phyloP scores from a whole-genome alignment of 345 rosid species.

The Eucalyptus pumila region DNA sequence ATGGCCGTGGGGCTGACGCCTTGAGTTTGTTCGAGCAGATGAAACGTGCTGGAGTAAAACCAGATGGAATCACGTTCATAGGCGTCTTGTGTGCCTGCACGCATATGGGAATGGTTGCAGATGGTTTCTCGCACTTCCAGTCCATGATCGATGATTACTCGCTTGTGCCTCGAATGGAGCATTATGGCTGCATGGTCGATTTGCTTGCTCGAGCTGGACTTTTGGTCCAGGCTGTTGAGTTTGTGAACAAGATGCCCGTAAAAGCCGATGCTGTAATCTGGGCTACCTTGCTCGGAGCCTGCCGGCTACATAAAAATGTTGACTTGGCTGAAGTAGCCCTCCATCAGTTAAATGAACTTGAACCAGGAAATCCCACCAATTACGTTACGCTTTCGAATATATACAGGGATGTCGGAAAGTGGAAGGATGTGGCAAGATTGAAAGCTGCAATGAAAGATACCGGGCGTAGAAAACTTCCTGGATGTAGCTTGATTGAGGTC shows the following conservation, averaged over 20 bases:
- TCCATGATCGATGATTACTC: slow-evolving; percentile 55
- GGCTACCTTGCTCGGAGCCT: slow-evolving; percentile 73
- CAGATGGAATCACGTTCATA: slow-evolving; percentile 68
- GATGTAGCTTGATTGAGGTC: slow-evolving; percentile 69
- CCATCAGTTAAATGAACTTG: slow-evolving; percentile 41
- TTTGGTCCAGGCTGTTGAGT: slow-evolving; percentile 56
- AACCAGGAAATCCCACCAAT: slow-evolving; percentile 66
- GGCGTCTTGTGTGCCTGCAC: slow-evolving; percentile 61
- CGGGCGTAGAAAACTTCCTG: slow-evolving; percentile 60
- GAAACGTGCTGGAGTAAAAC: slow-evolving; percentile 34
- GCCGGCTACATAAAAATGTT: slow-evolving; percentile 59
- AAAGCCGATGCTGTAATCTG: slow-evolving; percentile 79
- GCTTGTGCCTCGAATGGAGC: slow-evolving; percentile 64
- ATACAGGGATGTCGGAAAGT: slow-evolving; percentile 59
- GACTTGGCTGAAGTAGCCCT: slow-evolving; percentile 64
- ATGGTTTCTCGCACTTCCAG: slow-evolving; percentile 52
- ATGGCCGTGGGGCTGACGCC: slow-evolving; percentile 61
- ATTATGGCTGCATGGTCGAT: slow-evolving; percentile 83
- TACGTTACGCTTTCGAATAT: slow-evolving; percentile 69
- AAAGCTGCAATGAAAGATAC: slow-evolving; percentile 82
- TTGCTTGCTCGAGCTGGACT: slow-evolving; percentile 69
- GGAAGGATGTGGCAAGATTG: slow-evolving; percentile 59
- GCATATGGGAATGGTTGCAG: slow-evolving; percentile 67
- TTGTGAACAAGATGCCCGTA: slow-evolving; percentile 49
- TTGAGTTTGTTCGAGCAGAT: slow-evolving; percentile 45